Conservation (phyloP, 148 eudicot genomes). For the Pharnaceum exiguum region DNA sequence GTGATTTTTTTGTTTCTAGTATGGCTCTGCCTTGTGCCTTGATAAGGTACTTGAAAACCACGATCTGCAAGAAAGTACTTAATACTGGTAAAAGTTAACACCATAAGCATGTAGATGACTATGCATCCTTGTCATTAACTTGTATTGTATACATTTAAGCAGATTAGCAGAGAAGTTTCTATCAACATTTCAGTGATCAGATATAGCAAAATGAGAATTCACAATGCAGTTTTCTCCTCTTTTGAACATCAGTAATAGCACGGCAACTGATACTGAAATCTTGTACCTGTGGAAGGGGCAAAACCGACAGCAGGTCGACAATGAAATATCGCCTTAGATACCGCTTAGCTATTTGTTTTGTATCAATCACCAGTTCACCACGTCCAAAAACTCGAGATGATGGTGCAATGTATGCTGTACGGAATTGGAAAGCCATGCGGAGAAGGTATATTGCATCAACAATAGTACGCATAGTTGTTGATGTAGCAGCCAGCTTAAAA, state of each 20-base stretch:
- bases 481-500: constrained; percentile 52
- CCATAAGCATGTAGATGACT: no score
- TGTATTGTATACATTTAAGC: no score
- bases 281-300: constrained; percentile 93
- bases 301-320: constrained; percentile 77
- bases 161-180: no score
- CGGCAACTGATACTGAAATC: not conserved
- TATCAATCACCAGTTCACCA: constrained; percentile 97
- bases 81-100: no score
- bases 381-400: constrained; percentile 97
- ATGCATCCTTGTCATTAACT: no score
- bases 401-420: constrained; percentile 97
- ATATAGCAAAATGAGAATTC: no score
- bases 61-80: constrained; percentile 90
- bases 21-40: constrained; percentile 71
- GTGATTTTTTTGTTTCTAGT: constrained; percentile 66
- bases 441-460: constrained; percentile 87
- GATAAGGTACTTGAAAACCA: constrained; percentile 72
- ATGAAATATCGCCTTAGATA: constrained; percentile 70
- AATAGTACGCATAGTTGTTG: constrained; percentile 69
- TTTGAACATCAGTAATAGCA: not conserved
- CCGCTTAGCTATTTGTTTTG: constrained; percentile 75
- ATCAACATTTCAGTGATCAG: no score
- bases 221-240: not conserved
- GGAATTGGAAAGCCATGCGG: constrained; percentile 83